These are phyloP conservation scores for Atalantia buxifolia DNA, from an alignment of 345 rosid species.

Conservation along the genomic window DNA sequence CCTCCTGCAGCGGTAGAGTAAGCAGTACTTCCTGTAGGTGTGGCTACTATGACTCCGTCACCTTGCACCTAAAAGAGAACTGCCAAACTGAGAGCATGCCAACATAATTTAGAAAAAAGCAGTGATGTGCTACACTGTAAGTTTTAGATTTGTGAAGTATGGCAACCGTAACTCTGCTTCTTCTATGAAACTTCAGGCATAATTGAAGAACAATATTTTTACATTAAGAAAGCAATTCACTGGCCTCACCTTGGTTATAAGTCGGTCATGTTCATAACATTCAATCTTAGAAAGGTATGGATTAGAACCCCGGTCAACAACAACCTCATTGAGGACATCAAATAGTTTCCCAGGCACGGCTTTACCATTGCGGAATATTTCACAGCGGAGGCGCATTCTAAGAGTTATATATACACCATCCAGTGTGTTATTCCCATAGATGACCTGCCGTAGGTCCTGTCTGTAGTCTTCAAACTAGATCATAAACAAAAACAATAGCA, in stretches of 20 bases:
- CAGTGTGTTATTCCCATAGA: conserved; percentile 73
- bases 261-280: conserved; percentile 94
- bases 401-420: conserved; percentile 98
- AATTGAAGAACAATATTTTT: background rate
- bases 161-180: background rate
- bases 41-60: conserved; percentile 97
- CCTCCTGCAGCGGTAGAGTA: conserved; percentile 99
- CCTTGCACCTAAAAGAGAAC: conserved; percentile 78
- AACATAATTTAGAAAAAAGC: background rate
- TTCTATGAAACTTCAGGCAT: background rate
- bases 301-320: conserved; percentile 97
- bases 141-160: conserved; percentile 9
- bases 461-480: conserved; percentile 76
- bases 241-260: conserved; percentile 81
- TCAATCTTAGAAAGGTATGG: conserved; percentile 97
- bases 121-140: background rate
- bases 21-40: conserved; percentile 99
- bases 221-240: conserved; percentile 5
- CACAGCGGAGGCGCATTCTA: conserved; percentile 89
- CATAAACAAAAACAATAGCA: conserved; percentile 12
- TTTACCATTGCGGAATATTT: conserved; percentile 84
- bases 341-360: conserved; percentile 92
- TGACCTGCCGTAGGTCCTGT: conserved; percentile 78
- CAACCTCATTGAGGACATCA: conserved; percentile 89
- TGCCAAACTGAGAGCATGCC: conserved; percentile 2